Percentiles rank a stretch among this genome's conserved stretches.
Evolutionary conservation across 805 yeast genomes (phyloP).

Genomic region (Yarrowia divulgata): DNA sequence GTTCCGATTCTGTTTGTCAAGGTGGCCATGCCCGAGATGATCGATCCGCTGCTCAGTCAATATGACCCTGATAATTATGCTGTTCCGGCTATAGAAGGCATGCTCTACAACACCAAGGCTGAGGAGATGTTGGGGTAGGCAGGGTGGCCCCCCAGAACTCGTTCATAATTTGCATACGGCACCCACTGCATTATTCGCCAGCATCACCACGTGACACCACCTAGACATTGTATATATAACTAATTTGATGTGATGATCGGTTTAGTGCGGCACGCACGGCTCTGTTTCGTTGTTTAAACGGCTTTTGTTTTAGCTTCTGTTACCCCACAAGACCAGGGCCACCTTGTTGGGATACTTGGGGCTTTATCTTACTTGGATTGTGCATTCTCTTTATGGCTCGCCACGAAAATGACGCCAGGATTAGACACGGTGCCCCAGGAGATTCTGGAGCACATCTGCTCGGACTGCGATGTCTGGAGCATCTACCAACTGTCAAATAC

Average conservation of each 20-base stretch:
- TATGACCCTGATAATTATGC: conserved; percentile 27
- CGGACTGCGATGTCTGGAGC: neutral
- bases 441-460: neutral
- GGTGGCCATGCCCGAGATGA: conserved; percentile 20
- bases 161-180: neutral
- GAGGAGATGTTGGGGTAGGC: conserved; percentile 22
- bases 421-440: conserved; percentile 20
- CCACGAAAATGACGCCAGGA: conserved; percentile 4
- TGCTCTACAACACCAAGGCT: conserved; percentile 21
- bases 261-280: no score
- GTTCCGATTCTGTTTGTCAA: conserved; percentile 29
- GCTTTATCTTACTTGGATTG: conserved; percentile 6
- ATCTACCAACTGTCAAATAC: conserved; percentile 9
- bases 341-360: neutral
- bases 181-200: no score
- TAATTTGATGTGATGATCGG: no score
- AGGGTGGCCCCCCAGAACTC: neutral
- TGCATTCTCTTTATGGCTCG: neutral
- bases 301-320: conserved; percentile 14
- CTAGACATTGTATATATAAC: no score
- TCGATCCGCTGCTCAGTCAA: conserved; percentile 22
- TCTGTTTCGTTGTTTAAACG: neutral
- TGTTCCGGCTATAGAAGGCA: conserved; percentile 25
- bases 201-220: no score
- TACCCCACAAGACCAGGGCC: neutral